Base-by-base conservation (phyloP, 2,329 filamentous ascomycete species). In the Dryadomyces sulphureus region DNA sequence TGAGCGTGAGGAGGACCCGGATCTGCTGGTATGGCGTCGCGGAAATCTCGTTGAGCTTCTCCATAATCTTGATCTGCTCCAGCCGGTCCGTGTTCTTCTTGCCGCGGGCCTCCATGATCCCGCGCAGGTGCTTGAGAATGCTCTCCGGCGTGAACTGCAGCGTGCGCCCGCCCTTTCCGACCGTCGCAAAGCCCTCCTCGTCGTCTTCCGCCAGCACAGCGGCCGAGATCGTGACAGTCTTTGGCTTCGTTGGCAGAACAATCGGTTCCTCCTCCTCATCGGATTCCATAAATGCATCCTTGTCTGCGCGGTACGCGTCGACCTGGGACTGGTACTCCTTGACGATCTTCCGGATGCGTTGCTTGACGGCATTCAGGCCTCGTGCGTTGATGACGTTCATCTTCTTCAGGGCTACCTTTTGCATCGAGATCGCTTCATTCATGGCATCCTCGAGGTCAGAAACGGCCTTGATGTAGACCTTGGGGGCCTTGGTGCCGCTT, bases 261-360 rank as follows among this genome's bases (percentile, higher is more conserved):
- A 68, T 65, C 24, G 68, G 67, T 56, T 81, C 81, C 57, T 84
- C 81, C 53, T 89, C 84, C 45, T 86, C 81, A 20, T 88, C 80
- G 39, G 84, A 85, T 62, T 84, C 79, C 84, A 95, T 88, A 67
- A 82, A 96, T 17, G 69, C 79, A 53, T 90, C 87, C 64, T 90
- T 87, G 64, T 94, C 79, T 52, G 77, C 81, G 55, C 84, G 76
- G 70, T 90, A 98, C 53, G 81, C 76, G 56, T 94, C 87, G 57
- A 98, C 82, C 60, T 94, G 85, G 51, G 75, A 71, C 59, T 86
- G 78, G 67, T 90, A 90, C 53, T 96, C 90, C 69, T 94, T 93
- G 75, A 90, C 94, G 69, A 90, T 90, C 77, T 95, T 96, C 78
- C 90, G 89, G 71, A 98, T 87, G 69, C 89, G 89, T 66, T 98